Conservation (phyloP, 1,284 basidiomycete species). For the Cryptococcus depauperatus region DNA sequence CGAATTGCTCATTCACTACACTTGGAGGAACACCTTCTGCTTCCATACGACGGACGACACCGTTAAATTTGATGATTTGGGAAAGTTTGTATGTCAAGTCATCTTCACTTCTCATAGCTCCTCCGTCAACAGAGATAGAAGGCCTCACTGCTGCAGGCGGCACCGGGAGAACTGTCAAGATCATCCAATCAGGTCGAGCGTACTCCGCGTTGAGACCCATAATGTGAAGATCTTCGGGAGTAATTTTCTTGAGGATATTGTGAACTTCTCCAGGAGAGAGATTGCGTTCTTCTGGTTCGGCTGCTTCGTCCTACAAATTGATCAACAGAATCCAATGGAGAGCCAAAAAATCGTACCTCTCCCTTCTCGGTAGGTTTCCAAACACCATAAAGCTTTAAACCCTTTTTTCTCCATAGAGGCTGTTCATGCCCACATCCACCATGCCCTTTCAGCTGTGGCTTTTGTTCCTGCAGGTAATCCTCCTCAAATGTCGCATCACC, state of each 20-base stretch:
- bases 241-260: slow-evolving; percentile 87
- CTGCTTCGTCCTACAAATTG: slow-evolving; percentile 52
- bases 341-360: slow-evolving; percentile 46
- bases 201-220: slow-evolving; percentile 93
- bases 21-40: slow-evolving; percentile 95
- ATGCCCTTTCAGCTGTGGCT: slow-evolving; percentile 58
- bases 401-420: slow-evolving; percentile 88
- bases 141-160: slow-evolving; percentile 97
- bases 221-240: slow-evolving; percentile 78
- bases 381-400: slow-evolving; percentile 89
- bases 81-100: slow-evolving; percentile 98
- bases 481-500: slow-evolving; percentile 67
- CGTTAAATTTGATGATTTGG: slow-evolving; percentile 93
- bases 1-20: slow-evolving; percentile 93
- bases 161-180: slow-evolving; percentile 92
- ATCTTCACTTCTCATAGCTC: slow-evolving; percentile 92
- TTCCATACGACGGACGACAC: slow-evolving; percentile 84
- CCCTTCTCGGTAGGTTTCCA: slow-evolving; percentile 89
- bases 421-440: slow-evolving; percentile 93
- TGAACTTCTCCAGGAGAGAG: slow-evolving; percentile 85
- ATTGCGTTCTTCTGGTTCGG: slow-evolving; percentile 82
- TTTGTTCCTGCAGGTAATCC: slow-evolving; percentile 46
- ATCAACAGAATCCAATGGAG: not conserved
- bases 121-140: slow-evolving; percentile 92
- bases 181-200: slow-evolving; percentile 99